Base-by-base conservation (phyloP, 441 rosid species). In the Brassica hybrid region DNA sequence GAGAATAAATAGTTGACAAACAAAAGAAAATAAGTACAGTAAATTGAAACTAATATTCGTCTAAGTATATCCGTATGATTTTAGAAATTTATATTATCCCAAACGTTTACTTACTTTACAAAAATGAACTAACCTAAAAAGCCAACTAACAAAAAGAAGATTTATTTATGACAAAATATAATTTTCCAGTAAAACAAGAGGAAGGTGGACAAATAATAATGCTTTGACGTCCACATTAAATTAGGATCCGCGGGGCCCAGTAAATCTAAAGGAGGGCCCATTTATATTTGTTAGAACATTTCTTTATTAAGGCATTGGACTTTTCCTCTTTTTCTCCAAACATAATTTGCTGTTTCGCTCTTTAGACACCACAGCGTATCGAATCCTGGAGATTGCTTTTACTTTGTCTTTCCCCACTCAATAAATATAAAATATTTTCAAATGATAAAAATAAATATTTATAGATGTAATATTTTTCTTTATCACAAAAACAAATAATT, bases 211-310 rank as follows among this genome's bases (percentile, higher is more conserved):
- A 56, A 76, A 60, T 41, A 70, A 69, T 76, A 71, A 32, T 27
- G 60, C 25, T 73, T 71, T 65, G 79, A 67, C 61, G 85, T 38
- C 79, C 69, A 65, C 74, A 72, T n/a, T 75, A 76, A 82, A 75
- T 62, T 65, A 54, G 59, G 73, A 85, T 85, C 65, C 80, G 81
- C 75, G 83, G 87, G 91, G 75, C 89, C 93, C 78, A 79, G 32
- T 69, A 88, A 73, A 89, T 90, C 91, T 84, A 48, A 16, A 19
- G 8, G 65, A 18, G 86, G 89, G 92, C 84, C 91, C 67, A 69
- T 69, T 69, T 58, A 79, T 74, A 74, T 79, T 74, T 79, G 61
- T 62, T 68, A 3, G 76, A 60, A 63, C 19, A 36, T 27, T 56
- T 65, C 74, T 65, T 85, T 75, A 72, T 81, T 70, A 64, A 65